Base-by-base conservation (phyloP, 2,329 filamentous ascomycete genomes). In the Colletotrichum tropicale region DNA sequence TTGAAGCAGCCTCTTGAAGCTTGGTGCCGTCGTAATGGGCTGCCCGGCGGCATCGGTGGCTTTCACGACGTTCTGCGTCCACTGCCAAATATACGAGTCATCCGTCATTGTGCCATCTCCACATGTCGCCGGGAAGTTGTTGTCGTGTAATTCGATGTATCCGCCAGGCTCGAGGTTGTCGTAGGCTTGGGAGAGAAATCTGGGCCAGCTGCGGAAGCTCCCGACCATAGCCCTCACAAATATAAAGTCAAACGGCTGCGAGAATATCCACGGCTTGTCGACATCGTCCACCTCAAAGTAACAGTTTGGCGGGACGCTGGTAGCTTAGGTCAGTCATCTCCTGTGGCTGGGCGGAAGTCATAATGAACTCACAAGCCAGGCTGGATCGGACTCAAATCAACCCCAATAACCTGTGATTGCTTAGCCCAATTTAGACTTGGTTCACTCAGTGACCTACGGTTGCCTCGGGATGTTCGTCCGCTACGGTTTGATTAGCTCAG, bases 261-360 rank as follows among this genome's bases (percentile, higher is more conserved):
- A 69, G 32, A 77, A 85, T 3, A 80, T 80, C 85, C 85, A 86
- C 28, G 79, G 76, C 62, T 81, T 78, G 30, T 84, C 83, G 6
- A 80, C 70, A 71, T 86, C 84, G 70, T 86, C 84, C 68, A 86
- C 79, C 64, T 86, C 83, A 76, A 89, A 89, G 12, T 79, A 79
- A 43, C 87, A 82, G 74, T 89, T 89, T 0, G 85, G 83, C 1
- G 87, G 87, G 5, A 87, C 85, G 66, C 79, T 81, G 21, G 18
- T 52, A 66, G 70, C 13, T 13, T 2, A 18, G 71, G 75, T 83
- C 78, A 61, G 78, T 74, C 6, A 58, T 81, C 5, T 6, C 21
- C 16, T 5, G 7, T 26, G 12, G 24, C 6, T 55, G 21, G 56
- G 4, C 4, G 38, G 13, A 18, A 34, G 79, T 8, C 79, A 16